Conservation (phyloP, 2,329 filamentous ascomycete genomes). For the Hypoxylon sp. region DNA sequence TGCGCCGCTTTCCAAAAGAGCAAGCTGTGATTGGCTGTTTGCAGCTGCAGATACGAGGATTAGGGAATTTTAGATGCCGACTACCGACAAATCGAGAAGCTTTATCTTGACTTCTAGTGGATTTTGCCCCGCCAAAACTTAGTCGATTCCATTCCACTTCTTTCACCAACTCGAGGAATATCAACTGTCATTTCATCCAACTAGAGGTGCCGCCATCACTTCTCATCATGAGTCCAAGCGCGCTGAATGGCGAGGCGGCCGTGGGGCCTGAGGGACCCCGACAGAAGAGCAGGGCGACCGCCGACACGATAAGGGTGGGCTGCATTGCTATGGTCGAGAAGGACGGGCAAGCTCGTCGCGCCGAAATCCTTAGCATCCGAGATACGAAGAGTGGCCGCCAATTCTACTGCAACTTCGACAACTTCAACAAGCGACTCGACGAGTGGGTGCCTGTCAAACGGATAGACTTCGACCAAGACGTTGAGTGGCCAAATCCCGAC, state of each 20-base stretch:
- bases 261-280: slow-evolving; percentile 70
- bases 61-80: slow-evolving; percentile 24
- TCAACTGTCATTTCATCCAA: slow-evolving; percentile 52
- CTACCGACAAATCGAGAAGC: slow-evolving; percentile 25
- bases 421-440: slow-evolving; percentile 88
- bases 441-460: slow-evolving; percentile 90
- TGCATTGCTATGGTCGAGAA: slow-evolving; percentile 73
- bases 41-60: slow-evolving; percentile 15
- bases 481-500: slow-evolving; percentile 95
- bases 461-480: slow-evolving; percentile 88
- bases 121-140: slow-evolving; percentile 43
- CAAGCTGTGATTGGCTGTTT: slow-evolving; percentile 7
- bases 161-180: slow-evolving; percentile 10
- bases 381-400: slow-evolving; percentile 88
- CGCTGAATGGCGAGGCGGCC: slow-evolving; percentile 63
- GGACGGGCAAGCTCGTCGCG: slow-evolving; percentile 88
- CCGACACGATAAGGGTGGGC: slow-evolving; percentile 78
- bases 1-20: too few relatives aligned
- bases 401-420: slow-evolving; percentile 97
- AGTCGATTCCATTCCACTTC: slow-evolving; percentile 10
- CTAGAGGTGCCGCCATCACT: slow-evolving; percentile 45
- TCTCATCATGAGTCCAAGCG: slow-evolving; percentile 67
- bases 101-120: slow-evolving; percentile 25
- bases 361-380: slow-evolving; percentile 95
- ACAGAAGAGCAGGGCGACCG: slow-evolving; percentile 84